A percentile compares a stretch with the other conserved stretches of the same genome.
Conservation (phyloP, 23 red algal species). For the Gracilaria domingensis region DNA sequence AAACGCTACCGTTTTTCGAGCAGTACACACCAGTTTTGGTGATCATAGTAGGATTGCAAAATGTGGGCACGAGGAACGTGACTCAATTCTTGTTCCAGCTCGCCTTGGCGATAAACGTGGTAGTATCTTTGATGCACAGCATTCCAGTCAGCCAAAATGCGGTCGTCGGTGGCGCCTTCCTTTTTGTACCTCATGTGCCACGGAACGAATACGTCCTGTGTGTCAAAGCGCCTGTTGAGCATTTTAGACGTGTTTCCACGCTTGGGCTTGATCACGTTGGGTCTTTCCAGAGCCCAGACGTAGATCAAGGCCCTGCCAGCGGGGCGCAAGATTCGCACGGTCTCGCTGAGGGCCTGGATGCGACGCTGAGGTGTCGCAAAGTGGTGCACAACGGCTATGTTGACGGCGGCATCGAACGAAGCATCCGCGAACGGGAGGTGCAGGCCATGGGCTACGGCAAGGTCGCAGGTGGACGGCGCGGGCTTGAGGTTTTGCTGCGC, state of each 20-base stretch:
- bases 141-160: conserved; percentile 32
- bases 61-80: conserved; percentile 25
- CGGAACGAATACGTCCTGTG: conserved; percentile 77
- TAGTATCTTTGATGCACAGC: conserved; percentile 68
- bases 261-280: conserved; percentile 27
- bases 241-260: conserved; percentile 29
- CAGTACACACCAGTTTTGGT: conserved; percentile 82
- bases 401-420: conserved; percentile 78
- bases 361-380: conserved; percentile 73
- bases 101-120: conserved; percentile 75
- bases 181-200: conserved; percentile 72
- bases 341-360: conserved; percentile 59
- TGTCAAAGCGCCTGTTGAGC: conserved; percentile 62
- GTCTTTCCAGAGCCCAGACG: conserved; percentile 86
- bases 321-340: conserved; percentile 63
- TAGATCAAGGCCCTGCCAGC: conserved; percentile 72
- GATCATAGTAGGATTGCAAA: conserved; percentile 67
- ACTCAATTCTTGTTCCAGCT: conserved; percentile 66
- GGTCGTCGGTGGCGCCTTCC: conserved; percentile 36
- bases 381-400: conserved; percentile 98
- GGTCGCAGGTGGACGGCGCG: conserved; percentile 11
- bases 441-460: conserved; percentile 64
- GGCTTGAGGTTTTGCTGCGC: not conserved
- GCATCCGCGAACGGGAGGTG: conserved; percentile 53
- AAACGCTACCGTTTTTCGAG: conserved; percentile 31